These are phyloP conservation scores for Clavaria fumosa DNA, from an alignment of 768 basidiomycete genomes.

Conservation along the genomic window DNA sequence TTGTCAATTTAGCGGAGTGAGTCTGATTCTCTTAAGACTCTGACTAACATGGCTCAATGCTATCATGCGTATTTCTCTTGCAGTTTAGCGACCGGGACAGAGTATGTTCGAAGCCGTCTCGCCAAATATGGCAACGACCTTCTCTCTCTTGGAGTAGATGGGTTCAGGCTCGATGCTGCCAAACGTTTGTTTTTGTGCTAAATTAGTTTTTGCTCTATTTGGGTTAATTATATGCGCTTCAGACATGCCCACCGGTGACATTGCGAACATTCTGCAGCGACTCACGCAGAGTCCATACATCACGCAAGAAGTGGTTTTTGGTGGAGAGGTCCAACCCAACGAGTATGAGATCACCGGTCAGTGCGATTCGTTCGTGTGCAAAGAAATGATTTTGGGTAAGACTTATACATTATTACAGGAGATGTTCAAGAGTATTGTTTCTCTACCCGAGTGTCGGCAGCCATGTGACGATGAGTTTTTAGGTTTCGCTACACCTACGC, in stretches of 20 bases:
- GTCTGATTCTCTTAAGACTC: conserved; percentile 12
- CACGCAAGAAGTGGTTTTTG: conserved; percentile 43
- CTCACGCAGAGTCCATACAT: conserved; percentile 34
- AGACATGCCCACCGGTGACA: conserved; percentile 42
- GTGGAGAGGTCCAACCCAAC: conserved; percentile 38
- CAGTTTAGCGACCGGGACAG: conserved; percentile 48
- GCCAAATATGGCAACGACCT: conserved; percentile 46
- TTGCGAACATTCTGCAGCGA: conserved; percentile 35
- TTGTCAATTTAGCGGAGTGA: conserved; percentile 37
- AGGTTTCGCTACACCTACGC: conserved; percentile 47
- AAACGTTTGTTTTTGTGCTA: conserved; percentile 46
- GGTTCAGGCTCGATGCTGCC: conserved; percentile 46
- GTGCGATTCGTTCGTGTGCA: conserved; percentile 5
- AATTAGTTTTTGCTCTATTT: neutral
- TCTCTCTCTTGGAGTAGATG: conserved; percentile 44
- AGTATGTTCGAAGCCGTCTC: conserved; percentile 38
- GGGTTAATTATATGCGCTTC: neutral
- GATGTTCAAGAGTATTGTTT: conserved; percentile 45
- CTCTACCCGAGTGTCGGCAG: neutral
- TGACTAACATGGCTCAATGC: neutral
- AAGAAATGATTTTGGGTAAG: neutral
- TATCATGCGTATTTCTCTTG: neutral
- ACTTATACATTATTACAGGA: conserved; percentile 21
- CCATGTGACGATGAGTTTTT: neutral
- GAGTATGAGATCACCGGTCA: conserved; percentile 39